Base-by-base conservation (phyloP, 371 early-diverging fungal genomes). In the Rhizopus delemar region DNA sequence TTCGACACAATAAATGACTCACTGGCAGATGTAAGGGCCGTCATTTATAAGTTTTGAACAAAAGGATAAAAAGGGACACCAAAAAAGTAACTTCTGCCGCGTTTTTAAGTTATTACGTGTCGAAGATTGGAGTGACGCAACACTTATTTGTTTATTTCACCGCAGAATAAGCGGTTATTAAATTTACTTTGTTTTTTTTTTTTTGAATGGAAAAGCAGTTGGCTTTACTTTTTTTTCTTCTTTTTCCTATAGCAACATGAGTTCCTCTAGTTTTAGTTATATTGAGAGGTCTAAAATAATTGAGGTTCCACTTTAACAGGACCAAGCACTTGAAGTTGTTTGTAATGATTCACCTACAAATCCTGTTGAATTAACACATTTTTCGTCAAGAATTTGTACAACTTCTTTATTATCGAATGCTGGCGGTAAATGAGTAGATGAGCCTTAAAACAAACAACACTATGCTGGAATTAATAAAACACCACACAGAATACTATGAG, bases 271-370 rank as follows among this genome's bases (percentile, higher is more conserved):
- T 33, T 71, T 59, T 63, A 51, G 60, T 38, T 62, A 69, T 39
- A 57, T 58, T 11, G 48, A 63, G 28, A 52, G 66, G 65, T 60
- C 72, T 5, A 69, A 73, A 50, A 78, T 88, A 4, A 88, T 93
- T 56, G 93, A 93, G 71, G 89, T 93, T 36, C 92, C 91, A 22
- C 69, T 93, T 33, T 81, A 87, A 59, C 87, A 85, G 39, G 89
- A 89, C 56, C 85, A 89, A 73, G 88, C 92, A 5, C 72, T 93
- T 46, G 92, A 90, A 67, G 90, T 93, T 41, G 88, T 88, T 32
- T 87, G 92, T 64, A 77, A 81, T 32, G 91, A 89, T 70, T 72
- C 92, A 22, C 86, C 86, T 0, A 74, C 68, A 29, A 80, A 86
- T 55, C 85, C 88, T 8, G 77, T 79, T 22, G 89, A 90, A 53